These are phyloP conservation scores for Talaromyces liani DNA, from an alignment of 495 filamentous ascomycete genomes.

Conservation along the genomic window DNA sequence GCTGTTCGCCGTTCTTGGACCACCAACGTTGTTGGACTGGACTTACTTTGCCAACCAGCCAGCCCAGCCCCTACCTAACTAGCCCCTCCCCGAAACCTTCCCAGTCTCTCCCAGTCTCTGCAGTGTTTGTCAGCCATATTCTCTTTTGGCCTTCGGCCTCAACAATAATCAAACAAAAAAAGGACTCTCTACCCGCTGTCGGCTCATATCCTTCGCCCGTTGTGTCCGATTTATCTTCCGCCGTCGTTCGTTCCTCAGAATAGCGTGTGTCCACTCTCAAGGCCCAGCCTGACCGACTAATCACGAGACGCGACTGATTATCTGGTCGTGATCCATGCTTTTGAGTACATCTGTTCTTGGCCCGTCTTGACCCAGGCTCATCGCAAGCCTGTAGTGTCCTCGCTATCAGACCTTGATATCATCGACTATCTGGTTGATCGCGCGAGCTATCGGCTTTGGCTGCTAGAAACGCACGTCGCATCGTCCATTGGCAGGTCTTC, in stretches of 20 bases:
- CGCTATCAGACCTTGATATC: slow-evolving; percentile 32
- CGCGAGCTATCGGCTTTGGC: slow-evolving; percentile 20
- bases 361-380: slow-evolving; percentile 19
- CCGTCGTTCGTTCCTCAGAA: slow-evolving; percentile 2
- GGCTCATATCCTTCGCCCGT: background rate
- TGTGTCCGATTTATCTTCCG: background rate
- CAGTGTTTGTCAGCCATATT: background rate
- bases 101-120: slow-evolving; percentile 6
- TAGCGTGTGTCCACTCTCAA: background rate
- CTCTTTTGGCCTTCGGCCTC: background rate
- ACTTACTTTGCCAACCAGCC: background rate
- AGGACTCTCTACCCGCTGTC: background rate
- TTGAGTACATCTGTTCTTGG: slow-evolving; percentile 19
- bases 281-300: background rate
- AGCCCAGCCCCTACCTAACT: slow-evolving; percentile 6
- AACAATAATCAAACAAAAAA: background rate
- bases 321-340: slow-evolving; percentile 13
- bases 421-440: slow-evolving; percentile 23
- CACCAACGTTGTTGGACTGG: slow-evolving; percentile 1
- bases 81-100: slow-evolving; percentile 10
- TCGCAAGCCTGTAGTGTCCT: slow-evolving; percentile 29
- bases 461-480: slow-evolving; percentile 6
- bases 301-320: slow-evolving; percentile 4
- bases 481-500: background rate
- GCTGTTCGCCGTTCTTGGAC: slow-evolving; percentile 1